These are phyloP conservation scores for Colletotrichum sublineola DNA, from an alignment of 2,329 filamentous ascomycete genomes.

Conservation along the genomic window DNA sequence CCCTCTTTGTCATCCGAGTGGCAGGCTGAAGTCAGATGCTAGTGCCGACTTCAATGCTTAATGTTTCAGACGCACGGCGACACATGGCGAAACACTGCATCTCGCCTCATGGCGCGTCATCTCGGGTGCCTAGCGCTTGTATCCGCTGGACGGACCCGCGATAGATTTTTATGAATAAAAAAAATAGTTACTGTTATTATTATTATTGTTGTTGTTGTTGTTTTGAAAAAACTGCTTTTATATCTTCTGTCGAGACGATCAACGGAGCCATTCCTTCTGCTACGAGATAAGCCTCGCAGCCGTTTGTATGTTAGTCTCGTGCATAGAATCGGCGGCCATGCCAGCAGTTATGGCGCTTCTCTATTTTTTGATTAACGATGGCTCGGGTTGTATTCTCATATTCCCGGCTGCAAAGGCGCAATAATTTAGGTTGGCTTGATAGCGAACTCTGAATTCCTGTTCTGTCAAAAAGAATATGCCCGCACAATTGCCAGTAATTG, in stretches of 20 bases:
- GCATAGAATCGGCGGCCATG: not conserved
- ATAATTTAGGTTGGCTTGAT: not conserved
- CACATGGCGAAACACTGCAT: not conserved
- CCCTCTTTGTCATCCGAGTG: no score
- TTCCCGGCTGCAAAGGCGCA: not conserved
- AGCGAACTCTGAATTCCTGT: not conserved
- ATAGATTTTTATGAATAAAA: no score
- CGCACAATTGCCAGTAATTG: not conserved
- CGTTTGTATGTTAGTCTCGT: not conserved
- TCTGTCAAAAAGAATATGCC: not conserved
- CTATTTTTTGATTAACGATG: not conserved
- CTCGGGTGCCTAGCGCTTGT: not conserved
- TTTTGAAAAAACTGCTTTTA: no score
- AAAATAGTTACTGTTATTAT: no score
- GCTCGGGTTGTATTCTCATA: not conserved
- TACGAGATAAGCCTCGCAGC: not conserved
- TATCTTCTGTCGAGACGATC: not conserved
- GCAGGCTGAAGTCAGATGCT: not conserved
- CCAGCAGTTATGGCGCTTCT: no score
- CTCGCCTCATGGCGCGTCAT: not conserved
- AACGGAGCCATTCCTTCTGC: not conserved
- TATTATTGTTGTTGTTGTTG: no score
- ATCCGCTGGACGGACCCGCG: not conserved
- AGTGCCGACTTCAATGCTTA: not conserved
- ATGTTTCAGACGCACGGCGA: conserved; percentile 3